Evolutionary conservation across 2,329 filamentous ascomycete genomes (phyloP), one percentile per base, ranked within the genome.

Genomic region (Fusarium globosum): DNA sequence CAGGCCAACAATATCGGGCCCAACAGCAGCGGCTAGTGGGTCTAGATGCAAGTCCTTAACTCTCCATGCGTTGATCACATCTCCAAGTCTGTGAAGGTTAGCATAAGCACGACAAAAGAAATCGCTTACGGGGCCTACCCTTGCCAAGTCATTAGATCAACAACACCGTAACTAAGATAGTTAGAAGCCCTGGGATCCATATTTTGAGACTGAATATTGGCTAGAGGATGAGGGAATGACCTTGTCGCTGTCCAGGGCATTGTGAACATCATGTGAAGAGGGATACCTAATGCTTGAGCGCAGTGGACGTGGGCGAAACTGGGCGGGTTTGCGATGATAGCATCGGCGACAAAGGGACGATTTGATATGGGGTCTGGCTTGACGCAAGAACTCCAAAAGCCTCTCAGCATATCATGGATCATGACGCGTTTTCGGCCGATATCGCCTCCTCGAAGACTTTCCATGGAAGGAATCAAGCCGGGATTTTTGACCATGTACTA

Each of bases 91-190:
- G 16, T 20, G 7, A 10, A 1, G 8, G 8, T 63, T 2, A 63
- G 60, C 6, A n/a, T 2, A 11, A 21, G 6, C 2, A n/a, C 6
- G 18, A 3, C 1, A 1, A 16, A 20, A 23, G 1, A 15, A 36
- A 5, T 21, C 3, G 26, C 26, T 26, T 26, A 6, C 26, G 26
- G 26, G 26, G 26, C 26, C 26, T 26, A 26, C 1, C 95, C 95
- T 81, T 97, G 94, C 94, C 94, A 97, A 1, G 94, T 92, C 88
- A 95, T 93, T 88, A 94, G 91, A 78, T 96, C 93, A 3, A 96
- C 92, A 35, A 96, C 83, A 0, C 92, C 90, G 77, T 95, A 96
- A 2, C 89, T 92, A 79, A 95, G 93, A 78, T 93, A 94, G 79
- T 96, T 96, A 12, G 91, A 90, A 78, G 93, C 93, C 21, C 89